Evolutionary conservation across 352 stramenopile genomes (phyloP).

Genomic region (Globisporangium okanoganense): DNA sequence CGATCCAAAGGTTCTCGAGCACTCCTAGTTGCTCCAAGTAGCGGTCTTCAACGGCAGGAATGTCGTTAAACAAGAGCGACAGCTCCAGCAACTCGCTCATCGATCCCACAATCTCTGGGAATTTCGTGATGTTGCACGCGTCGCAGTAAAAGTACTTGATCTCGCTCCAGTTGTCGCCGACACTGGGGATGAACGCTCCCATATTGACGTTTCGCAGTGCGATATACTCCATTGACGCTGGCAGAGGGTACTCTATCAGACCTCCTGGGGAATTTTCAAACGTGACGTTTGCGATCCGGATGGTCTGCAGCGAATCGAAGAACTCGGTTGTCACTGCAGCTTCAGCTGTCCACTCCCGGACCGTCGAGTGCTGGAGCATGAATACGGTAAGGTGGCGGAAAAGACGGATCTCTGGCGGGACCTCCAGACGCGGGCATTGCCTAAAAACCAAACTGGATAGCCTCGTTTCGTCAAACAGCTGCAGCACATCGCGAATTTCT

Average conservation of each 20-base stretch:
- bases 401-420: neutral
- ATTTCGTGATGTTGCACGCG: neutral
- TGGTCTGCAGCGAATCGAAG: conserved; percentile 1
- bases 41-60: neutral
- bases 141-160: conserved; percentile 16
- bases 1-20: conserved; percentile 3
- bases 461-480: neutral
- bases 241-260: neutral
- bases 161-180: conserved; percentile 1
- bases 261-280: neutral
- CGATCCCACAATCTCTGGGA: neutral
- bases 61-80: conserved; percentile 1
- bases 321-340: neutral
- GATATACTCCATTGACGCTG: neutral
- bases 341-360: neutral
- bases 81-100: conserved; percentile 5
- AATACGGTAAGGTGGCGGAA: neutral
- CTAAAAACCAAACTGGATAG: conserved; percentile 2
- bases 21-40: neutral
- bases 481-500: conserved; percentile 1
- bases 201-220: neutral
- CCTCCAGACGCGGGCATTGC: neutral
- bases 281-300: neutral
- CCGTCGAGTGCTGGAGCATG: neutral
- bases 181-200: neutral